phyloP scores from a whole-genome alignment of 495 filamentous ascomycete genomes.

The Tuber magnatum region DNA sequence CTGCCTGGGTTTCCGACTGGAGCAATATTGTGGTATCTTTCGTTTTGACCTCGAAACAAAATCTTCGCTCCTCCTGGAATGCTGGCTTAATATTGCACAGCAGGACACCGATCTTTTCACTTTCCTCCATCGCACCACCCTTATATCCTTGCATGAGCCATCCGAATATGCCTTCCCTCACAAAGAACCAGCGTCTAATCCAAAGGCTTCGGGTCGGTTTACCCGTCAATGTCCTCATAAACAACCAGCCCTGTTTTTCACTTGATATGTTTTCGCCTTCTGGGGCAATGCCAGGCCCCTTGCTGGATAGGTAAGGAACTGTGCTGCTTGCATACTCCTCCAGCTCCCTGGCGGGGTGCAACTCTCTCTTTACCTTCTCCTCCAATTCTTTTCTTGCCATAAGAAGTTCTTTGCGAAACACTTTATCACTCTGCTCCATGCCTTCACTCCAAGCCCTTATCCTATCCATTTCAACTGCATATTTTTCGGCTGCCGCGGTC shows the following conservation, averaged over 20 bases:
- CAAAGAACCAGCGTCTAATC: constrained; percentile 89
- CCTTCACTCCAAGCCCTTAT: constrained; percentile 86
- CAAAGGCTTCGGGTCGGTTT: constrained; percentile 83
- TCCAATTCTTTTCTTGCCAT: constrained; percentile 75
- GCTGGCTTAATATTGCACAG: constrained; percentile 87
- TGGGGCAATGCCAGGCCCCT: constrained; percentile 41
- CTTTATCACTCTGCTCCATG: constrained; percentile 74
- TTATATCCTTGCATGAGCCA: constrained; percentile 83
- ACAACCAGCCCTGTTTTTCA: constrained; percentile 95
- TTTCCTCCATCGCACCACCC: constrained; percentile 83
- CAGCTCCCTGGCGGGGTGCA: constrained; percentile 76
- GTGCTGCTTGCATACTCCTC: constrained; percentile 87
- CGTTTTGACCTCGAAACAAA: constrained; percentile 98
- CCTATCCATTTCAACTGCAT: constrained; percentile 72
- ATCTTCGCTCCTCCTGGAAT: constrained; percentile 84
- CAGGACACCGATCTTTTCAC: constrained; percentile 89
- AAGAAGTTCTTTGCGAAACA: constrained; percentile 71
- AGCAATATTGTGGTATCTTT: constrained; percentile 84
- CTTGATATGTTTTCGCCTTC: constrained; percentile 22
- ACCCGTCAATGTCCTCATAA: constrained; percentile 69
- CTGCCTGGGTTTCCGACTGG: constrained; percentile 84
- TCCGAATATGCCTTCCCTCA: constrained; percentile 91
- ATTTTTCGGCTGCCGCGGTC: constrained; percentile 53
- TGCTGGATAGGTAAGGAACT: constrained; percentile 69
- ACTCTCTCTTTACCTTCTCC: constrained; percentile 61